Conservation (phyloP, 2,329 filamentous ascomycete genomes). For the Botrytis hyacinthi region DNA sequence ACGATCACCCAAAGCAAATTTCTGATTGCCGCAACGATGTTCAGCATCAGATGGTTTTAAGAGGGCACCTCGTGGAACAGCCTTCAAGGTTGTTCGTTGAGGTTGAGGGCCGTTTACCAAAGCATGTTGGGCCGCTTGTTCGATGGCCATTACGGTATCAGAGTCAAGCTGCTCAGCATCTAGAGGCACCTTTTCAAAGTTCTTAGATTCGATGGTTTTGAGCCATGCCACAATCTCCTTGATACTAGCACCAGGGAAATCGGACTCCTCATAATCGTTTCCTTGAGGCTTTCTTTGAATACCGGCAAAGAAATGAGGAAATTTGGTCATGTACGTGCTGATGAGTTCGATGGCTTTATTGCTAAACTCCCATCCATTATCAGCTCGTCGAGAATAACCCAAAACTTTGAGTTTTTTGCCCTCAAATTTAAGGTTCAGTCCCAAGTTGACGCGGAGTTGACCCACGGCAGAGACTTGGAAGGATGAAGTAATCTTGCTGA, state of each 20-base stretch:
- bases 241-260: conserved; percentile 79
- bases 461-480: conserved; percentile 83
- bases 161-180: conserved; percentile 97
- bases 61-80: conserved; percentile 81
- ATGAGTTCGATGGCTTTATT: conserved; percentile 77
- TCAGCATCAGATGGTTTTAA: conserved; percentile 96
- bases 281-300: conserved; percentile 83
- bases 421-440: conserved; percentile 95
- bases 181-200: conserved; percentile 91
- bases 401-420: conserved; percentile 92
- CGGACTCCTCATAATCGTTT: conserved; percentile 78
- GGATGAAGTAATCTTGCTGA: conserved; percentile 95
- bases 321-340: conserved; percentile 84
- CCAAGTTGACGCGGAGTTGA: conserved; percentile 75
- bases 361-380: conserved; percentile 94
- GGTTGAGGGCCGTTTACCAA: conserved; percentile 51
- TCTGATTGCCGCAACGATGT: conserved; percentile 82
- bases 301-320: conserved; percentile 91
- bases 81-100: conserved; percentile 68
- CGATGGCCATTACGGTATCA: conserved; percentile 77
- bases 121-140: conserved; percentile 67
- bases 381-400: conserved; percentile 85
- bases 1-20: conserved; percentile 81
- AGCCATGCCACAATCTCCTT: conserved; percentile 95
- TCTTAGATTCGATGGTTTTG: conserved; percentile 85